Percentiles rank a stretch among this genome's conserved stretches.
Evolutionary conservation across 805 yeast species (phyloP).

Genomic region (Kluyveromyces starmeri): DNA sequence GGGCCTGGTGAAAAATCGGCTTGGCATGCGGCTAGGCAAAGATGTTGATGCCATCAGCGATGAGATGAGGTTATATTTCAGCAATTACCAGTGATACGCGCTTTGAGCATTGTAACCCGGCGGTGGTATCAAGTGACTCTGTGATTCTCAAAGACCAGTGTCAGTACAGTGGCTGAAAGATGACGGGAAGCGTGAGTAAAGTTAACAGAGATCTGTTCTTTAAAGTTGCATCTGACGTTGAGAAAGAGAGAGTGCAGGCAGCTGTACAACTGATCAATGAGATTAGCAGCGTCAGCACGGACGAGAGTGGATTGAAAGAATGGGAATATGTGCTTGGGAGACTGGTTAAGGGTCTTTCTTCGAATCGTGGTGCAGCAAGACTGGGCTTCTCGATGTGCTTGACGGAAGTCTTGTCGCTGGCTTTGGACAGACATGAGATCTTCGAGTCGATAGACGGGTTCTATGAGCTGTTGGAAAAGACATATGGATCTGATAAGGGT

Average conservation of each 20-base stretch:
- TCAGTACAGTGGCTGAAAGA: too few species aligned
- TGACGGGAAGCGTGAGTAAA: too few species aligned
- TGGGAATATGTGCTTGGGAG: constrained; percentile 79
- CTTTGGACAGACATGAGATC: constrained; percentile 18
- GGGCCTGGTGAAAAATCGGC: too few species aligned
- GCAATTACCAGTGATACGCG: too few species aligned
- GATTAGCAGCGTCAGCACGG: constrained; percentile 32
- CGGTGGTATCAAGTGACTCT: too few species aligned
- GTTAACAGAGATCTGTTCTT: constrained; percentile 73
- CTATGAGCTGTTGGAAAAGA: constrained; percentile 14
- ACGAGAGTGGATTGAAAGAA: constrained; percentile 39
- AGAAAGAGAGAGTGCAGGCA: constrained; percentile 60
- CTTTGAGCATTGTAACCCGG: too few species aligned
- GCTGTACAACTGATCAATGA: constrained; percentile 61
- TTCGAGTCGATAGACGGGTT: constrained; percentile 15
- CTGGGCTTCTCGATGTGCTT: constrained; percentile 84
- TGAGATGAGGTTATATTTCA: too few species aligned
- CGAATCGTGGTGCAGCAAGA: constrained; percentile 76
- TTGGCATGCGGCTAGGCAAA: too few species aligned
- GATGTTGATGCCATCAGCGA: too few species aligned
- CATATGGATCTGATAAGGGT: constrained; percentile 34
- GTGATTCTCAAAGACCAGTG: too few species aligned
- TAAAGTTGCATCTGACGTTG: constrained; percentile 65
- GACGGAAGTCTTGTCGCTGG: constrained; percentile 49
- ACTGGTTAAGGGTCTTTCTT: constrained; percentile 69